A percentile compares a stretch with the other conserved stretches of the same genome.
Evolutionary conservation across 2,329 filamentous ascomycete species (phyloP).

Genomic region (Fusarium liriodendri): DNA sequence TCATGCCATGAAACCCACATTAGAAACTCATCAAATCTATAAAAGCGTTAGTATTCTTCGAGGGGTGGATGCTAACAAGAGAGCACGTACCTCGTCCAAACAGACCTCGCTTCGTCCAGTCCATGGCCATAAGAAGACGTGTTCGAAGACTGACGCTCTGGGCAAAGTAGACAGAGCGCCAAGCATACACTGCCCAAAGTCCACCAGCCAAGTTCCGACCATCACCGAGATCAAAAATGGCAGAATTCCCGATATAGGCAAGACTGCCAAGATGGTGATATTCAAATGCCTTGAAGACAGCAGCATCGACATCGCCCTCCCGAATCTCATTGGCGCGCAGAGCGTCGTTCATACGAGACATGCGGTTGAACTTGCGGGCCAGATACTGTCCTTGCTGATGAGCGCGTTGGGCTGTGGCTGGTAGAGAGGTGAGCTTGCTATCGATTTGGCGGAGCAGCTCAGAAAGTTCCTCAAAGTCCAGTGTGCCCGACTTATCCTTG

Average conservation of each 20-base stretch:
- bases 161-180: constrained; percentile 96
- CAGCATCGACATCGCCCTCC: constrained; percentile 91
- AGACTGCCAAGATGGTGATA: constrained; percentile 92
- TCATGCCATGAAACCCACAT: constrained; percentile 3
- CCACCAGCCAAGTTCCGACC: constrained; percentile 85
- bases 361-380: constrained; percentile 92
- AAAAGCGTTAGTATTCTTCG: constrained; percentile 12
- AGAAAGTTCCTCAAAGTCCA: constrained; percentile 92
- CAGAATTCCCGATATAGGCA: constrained; percentile 96
- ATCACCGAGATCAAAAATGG: constrained; percentile 88
- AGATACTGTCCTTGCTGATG: constrained; percentile 97
- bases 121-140: constrained; percentile 90
- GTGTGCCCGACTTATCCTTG: constrained; percentile 89
- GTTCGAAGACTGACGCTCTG: constrained; percentile 96
- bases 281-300: constrained; percentile 93
- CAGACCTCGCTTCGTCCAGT: constrained; percentile 96
- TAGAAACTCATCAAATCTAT: constrained; percentile 66
- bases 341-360: constrained; percentile 81
- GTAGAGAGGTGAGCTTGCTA: constrained; percentile 90
- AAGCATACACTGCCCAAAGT: constrained; percentile 92
- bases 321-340: constrained; percentile 82
- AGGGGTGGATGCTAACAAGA: background rate
- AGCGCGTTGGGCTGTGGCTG: constrained; percentile 94
- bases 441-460: constrained; percentile 94
- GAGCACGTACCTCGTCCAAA: constrained; percentile 87